Percentiles rank a stretch among this genome's conserved stretches.
Evolutionary conservation across 495 filamentous ascomycete genomes (phyloP).

Genomic region (Daldinia caldariorum): DNA sequence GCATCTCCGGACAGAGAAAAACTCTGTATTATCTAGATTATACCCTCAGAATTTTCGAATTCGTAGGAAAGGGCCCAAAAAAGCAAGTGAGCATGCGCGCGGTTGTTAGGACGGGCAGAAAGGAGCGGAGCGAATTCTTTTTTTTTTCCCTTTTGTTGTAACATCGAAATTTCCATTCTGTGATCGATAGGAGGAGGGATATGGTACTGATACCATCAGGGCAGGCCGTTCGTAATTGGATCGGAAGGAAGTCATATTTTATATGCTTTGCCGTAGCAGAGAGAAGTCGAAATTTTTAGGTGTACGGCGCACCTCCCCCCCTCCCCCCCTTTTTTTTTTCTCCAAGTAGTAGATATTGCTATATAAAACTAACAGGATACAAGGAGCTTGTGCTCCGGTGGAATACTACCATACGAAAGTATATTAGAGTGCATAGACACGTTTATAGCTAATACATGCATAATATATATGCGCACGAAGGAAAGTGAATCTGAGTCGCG

Average conservation of each 20-base stretch:
- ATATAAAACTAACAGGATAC: conserved; percentile 8
- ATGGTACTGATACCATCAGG: conserved; percentile 26
- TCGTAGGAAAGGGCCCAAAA: conserved; percentile 27
- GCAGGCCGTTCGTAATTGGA: conserved; percentile 27
- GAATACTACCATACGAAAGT: conserved; percentile 2
- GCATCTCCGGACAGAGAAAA: conserved; percentile 17
- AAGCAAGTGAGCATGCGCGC: conserved; percentile 9
- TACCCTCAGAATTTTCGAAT: conserved; percentile 35
- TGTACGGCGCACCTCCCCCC: too few relatives aligned
- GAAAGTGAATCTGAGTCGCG: neutral
- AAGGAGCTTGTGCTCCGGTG: neutral
- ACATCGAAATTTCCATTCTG: conserved; percentile 11
- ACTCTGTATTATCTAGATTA: conserved; percentile 34
- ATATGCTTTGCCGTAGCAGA: conserved; percentile 26
- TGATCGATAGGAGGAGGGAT: conserved; percentile 9
- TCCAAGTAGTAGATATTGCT: neutral
- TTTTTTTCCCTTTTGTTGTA: conserved; percentile 19
- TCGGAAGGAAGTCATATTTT: conserved; percentile 3
- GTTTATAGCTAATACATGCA: conserved; percentile 2
- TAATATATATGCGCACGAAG: conserved; percentile 2
- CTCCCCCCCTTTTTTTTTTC: neutral
- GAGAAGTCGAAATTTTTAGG: conserved; percentile 24
- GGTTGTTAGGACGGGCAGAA: neutral
- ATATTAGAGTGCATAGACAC: conserved; percentile 8
- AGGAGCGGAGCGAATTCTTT: conserved; percentile 1